Base-by-base conservation (phyloP, 2,329 filamentous ascomycete species). In the Cordyceps cicadae region DNA sequence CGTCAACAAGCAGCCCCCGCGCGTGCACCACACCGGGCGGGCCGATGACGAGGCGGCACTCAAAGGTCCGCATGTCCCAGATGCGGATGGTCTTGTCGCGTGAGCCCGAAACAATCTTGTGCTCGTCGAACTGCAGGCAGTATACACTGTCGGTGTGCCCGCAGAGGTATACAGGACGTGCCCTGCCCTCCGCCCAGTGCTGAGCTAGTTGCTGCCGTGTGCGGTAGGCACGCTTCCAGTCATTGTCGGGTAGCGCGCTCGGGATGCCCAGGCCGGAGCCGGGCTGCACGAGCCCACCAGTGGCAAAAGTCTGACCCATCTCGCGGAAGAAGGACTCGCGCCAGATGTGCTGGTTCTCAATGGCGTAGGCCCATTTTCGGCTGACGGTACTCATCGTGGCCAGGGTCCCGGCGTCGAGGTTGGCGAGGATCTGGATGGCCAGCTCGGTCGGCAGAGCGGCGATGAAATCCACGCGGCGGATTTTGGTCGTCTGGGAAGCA, bases 71-170 rank as follows among this genome's bases (percentile, higher is more conserved):
- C 77, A 96, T 89, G 73, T 97, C 91, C 94, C 94, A 99, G 37
- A 99, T 85, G 55, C 94, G 89, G 66, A 99, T 94, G 0, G 94
- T 97, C 71, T 90, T 90, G 75, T 99, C 94, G 64, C 94, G 87
- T 11, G 93, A 97, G 32, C 94, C 94, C 3, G 94, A 97, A 66
- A 99, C 92, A 70, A 97, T 96, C 75, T 97, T 99, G 19, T 82
- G 92, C 87, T 97, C 93, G 72, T 99, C 94, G 71, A 97, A 99
- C 71, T 99, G 94, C 61, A 96, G 84, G 74, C 94, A 99, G 76
- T 99, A 99, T 61, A 99, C 95, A 66, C 92, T 97, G 72, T 99
- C 94, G 29, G 87, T 87, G 72, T 99, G 94, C 2, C 94, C 94
- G 68, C 94, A 91, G 24, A 99, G 81, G 72, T 97, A 97, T 60